Conservation (phyloP, 805 yeast species). For the Candida multigemmis region DNA sequence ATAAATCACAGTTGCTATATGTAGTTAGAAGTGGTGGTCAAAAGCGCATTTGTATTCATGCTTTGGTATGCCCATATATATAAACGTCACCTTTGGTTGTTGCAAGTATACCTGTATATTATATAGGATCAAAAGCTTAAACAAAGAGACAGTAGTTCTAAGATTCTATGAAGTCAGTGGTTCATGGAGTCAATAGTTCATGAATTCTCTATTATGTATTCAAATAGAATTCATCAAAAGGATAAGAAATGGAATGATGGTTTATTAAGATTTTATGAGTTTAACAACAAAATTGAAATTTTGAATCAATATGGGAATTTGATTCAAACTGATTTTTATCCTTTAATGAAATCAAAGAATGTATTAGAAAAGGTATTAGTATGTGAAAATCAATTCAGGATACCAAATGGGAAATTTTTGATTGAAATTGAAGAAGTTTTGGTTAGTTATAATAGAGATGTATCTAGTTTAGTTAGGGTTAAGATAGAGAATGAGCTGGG, state of each 20-base stretch:
- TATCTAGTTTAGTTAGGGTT: constrained; percentile 12
- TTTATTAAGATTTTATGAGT: constrained; percentile 31
- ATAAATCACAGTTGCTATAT: too few relatives aligned
- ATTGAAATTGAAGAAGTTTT: constrained; percentile 19
- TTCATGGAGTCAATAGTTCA: constrained; percentile 24
- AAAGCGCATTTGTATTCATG: too few relatives aligned
- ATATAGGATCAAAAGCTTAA: too few relatives aligned
- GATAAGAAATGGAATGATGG: constrained; percentile 49
- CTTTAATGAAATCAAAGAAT: constrained; percentile 1
- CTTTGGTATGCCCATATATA: too few relatives aligned
- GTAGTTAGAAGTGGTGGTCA: too few relatives aligned
- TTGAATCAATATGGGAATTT: constrained; percentile 25
- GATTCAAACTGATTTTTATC: constrained; percentile 23
- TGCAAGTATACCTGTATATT: too few relatives aligned
- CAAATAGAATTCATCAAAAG: constrained; percentile 35
- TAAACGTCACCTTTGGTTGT: too few relatives aligned
- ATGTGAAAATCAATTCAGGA: constrained; percentile 11
- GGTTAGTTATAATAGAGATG: constrained; percentile 29
- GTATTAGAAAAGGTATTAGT: constrained; percentile 2
- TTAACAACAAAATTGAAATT: constrained; percentile 40
- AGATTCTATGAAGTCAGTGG: too few relatives aligned
- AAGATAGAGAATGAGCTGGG: background rate
- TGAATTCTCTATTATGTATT: constrained; percentile 38
- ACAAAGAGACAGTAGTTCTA: too few relatives aligned
- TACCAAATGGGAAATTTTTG: constrained; percentile 17